These are phyloP conservation scores for Metschnikowia drakensbergensis DNA, from an alignment of 805 yeast genomes.

Conservation along the genomic window DNA sequence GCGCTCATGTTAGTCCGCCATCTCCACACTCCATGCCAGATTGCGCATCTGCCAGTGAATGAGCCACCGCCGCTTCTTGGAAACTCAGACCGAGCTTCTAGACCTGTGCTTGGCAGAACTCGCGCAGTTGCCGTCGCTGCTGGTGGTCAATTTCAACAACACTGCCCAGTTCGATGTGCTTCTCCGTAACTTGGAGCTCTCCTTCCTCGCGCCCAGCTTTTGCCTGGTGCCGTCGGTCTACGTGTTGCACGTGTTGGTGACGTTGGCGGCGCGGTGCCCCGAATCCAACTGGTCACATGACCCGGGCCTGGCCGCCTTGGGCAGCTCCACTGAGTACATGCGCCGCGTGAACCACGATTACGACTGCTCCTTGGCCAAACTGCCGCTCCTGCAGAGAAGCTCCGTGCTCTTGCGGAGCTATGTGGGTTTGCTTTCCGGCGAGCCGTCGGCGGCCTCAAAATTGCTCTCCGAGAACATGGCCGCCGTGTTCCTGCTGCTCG, in stretches of 20 bases:
- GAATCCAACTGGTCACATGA: slow-evolving; percentile 24
- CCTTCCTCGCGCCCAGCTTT: slow-evolving; percentile 11
- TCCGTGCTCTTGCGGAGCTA: slow-evolving; percentile 14
- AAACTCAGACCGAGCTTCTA: slow-evolving; percentile 18
- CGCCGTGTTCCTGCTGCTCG: background rate
- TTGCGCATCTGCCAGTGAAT: background rate
- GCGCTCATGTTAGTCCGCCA: too few relatives aligned
- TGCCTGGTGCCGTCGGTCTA: slow-evolving; percentile 24
- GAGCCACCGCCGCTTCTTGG: slow-evolving; percentile 9
- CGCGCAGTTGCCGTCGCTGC: slow-evolving; percentile 7
- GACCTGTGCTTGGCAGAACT: slow-evolving; percentile 25
- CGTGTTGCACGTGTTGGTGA: slow-evolving; percentile 28
- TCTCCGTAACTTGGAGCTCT: slow-evolving; percentile 24
- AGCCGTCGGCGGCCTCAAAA: background rate
- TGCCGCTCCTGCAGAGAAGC: slow-evolving; percentile 22
- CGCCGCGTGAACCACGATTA: slow-evolving; percentile 20
- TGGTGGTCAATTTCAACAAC: slow-evolving; percentile 24
- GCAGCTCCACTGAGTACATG: slow-evolving; percentile 21
- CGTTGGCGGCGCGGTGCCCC: slow-evolving; percentile 29
- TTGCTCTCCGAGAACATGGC: background rate
- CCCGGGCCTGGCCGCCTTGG: slow-evolving; percentile 20
- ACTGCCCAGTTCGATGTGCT: slow-evolving; percentile 27
- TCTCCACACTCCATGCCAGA: too few relatives aligned
- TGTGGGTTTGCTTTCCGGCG: background rate
- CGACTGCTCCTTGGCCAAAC: slow-evolving; percentile 17